Evolutionary conservation across 2,329 filamentous ascomycete species (phyloP).

Genomic region (Sporothrix phasma): DNA sequence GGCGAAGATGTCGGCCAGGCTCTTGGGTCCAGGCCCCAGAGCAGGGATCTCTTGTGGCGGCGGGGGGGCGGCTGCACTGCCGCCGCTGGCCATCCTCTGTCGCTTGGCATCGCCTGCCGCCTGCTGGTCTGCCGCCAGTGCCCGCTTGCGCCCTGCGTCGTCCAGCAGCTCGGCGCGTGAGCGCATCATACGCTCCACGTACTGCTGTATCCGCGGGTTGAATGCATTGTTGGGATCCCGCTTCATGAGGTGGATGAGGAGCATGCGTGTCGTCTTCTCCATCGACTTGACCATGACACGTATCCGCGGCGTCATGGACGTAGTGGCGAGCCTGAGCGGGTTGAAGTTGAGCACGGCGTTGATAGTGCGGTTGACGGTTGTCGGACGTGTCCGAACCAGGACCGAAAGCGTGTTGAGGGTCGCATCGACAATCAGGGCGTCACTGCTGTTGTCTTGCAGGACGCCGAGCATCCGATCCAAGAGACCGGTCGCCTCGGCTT

Average conservation of each 20-base stretch:
- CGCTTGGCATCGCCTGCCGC: conserved; percentile 72
- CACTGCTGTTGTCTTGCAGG: conserved; percentile 81
- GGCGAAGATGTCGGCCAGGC: conserved; percentile 75
- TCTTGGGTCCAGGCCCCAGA: conserved; percentile 65
- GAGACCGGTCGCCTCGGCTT: conserved; percentile 85
- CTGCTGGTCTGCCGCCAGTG: conserved; percentile 58
- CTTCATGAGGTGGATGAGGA: conserved; percentile 76
- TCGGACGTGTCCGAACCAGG: conserved; percentile 70
- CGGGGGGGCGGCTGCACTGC: conserved; percentile 25
- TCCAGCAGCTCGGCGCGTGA: conserved; percentile 70
- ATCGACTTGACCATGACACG: conserved; percentile 85
- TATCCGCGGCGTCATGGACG: conserved; percentile 64
- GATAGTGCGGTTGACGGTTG: conserved; percentile 75
- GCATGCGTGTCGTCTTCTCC: conserved; percentile 80
- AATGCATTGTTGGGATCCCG: conserved; percentile 71
- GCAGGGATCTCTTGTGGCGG: conserved; percentile 49
- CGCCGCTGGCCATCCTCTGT: conserved; percentile 53
- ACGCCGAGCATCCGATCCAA: conserved; percentile 78
- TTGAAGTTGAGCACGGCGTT: conserved; percentile 84
- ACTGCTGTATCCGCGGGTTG: conserved; percentile 70
- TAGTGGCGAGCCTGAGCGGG: conserved; percentile 66
- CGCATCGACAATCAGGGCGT: conserved; percentile 26
- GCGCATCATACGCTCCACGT: conserved; percentile 73
- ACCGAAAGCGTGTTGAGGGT: conserved; percentile 64
- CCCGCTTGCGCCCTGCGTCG: conserved; percentile 68